These are phyloP conservation scores for Phytophthora colocasiae DNA, from an alignment of 352 stramenopile species.

Conservation along the genomic window DNA sequence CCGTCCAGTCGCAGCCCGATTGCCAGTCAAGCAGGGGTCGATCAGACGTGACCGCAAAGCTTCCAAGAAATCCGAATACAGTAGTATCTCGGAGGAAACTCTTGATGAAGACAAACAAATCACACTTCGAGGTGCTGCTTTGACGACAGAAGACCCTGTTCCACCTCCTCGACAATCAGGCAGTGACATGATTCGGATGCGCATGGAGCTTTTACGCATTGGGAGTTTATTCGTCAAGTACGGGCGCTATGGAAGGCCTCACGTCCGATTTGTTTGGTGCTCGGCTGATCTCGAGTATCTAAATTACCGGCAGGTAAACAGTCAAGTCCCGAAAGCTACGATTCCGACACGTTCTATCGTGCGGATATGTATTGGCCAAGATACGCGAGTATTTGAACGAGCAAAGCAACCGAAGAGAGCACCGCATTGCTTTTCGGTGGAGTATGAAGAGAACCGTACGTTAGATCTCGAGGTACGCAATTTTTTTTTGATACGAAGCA, in stretches of 20 bases:
- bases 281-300: conserved; percentile 78
- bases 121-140: conserved; percentile 15
- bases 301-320: conserved; percentile 71
- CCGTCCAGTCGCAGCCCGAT: conserved; percentile 13
- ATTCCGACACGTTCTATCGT: conserved; percentile 65
- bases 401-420: conserved; percentile 56
- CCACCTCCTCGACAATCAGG: conserved; percentile 31
- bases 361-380: conserved; percentile 53
- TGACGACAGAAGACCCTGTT: conserved; percentile 7
- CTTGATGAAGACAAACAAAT: conserved; percentile 14
- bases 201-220: conserved; percentile 75
- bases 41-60: conserved; percentile 3
- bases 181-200: conserved; percentile 68
- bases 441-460: conserved; percentile 80
- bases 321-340: conserved; percentile 53
- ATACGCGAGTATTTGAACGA: conserved; percentile 70
- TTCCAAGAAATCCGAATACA: conserved; percentile 26
- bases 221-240: conserved; percentile 86
- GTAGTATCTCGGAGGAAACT: conserved; percentile 19
- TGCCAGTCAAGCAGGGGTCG: conserved; percentile 6
- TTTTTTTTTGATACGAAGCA: not conserved
- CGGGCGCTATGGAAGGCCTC: conserved; percentile 72
- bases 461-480: conserved; percentile 70
- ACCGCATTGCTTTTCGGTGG: conserved; percentile 76
- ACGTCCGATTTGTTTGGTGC: conserved; percentile 86